phyloP scores from a whole-genome alignment of 768 basidiomycete species.

The Trametes sanguinea region DNA sequence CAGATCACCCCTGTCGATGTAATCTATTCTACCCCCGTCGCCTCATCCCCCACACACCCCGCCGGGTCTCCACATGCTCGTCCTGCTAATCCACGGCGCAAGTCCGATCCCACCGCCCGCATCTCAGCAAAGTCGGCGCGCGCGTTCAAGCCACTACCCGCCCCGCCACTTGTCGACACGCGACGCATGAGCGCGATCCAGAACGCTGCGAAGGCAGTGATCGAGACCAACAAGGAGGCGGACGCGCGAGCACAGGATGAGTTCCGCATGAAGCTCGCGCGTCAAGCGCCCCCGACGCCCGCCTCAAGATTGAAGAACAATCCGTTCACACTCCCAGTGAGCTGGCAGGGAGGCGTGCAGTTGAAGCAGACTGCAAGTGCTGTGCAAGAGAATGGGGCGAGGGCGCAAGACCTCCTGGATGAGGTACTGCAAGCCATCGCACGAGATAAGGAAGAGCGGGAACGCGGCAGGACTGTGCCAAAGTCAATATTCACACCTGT shows the following conservation, averaged over 20 bases:
- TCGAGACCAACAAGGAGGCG: neutral
- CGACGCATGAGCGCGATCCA: neutral
- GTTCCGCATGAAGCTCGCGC: conserved; percentile 5
- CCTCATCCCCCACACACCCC: neutral
- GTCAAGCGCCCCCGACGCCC: neutral
- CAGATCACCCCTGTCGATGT: neutral
- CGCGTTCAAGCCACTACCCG: neutral
- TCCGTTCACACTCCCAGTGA: neutral
- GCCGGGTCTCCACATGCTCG: neutral
- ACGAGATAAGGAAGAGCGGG: neutral
- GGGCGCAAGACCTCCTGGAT: neutral
- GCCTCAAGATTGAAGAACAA: neutral
- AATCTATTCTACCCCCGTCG: neutral
- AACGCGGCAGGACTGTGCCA: neutral
- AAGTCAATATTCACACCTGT: neutral
- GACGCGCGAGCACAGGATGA: neutral
- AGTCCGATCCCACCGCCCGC: neutral
- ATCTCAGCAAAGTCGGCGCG: neutral
- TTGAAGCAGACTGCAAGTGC: neutral
- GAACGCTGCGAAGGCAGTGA: neutral
- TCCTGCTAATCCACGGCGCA: neutral
- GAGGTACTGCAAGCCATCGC: conserved; percentile 6
- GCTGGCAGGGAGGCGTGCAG: neutral
- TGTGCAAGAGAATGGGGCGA: neutral
- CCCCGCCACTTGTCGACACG: neutral